Conservation (phyloP, 163 green algal species). For the Volvox carteri region DNA sequence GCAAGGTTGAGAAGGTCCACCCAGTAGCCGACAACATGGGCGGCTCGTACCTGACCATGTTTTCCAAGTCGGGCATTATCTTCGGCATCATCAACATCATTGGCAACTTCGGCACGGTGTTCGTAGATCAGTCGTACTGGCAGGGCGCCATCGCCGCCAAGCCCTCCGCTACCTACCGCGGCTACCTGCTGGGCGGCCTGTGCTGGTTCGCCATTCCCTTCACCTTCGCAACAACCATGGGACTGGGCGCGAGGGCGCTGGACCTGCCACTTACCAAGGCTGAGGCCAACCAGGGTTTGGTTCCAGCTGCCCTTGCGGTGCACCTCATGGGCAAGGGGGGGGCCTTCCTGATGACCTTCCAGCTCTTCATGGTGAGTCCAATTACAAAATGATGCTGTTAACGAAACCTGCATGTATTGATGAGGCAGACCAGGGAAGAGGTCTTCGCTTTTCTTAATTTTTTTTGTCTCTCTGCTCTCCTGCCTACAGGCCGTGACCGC, state of each 20-base stretch:
- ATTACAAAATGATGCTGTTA: not conserved
- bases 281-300: constrained; percentile 82
- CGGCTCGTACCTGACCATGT: constrained; percentile 92
- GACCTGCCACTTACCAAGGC: constrained; percentile 86
- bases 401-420: not conserved
- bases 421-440: not conserved
- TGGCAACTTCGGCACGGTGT: constrained; percentile 87
- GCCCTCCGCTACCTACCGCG: constrained; percentile 91
- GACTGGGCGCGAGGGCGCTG: constrained; percentile 87
- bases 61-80: constrained; percentile 87
- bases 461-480: too few relatives aligned
- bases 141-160: constrained; percentile 93
- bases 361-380: constrained; percentile 72
- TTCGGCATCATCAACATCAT: constrained; percentile 99
- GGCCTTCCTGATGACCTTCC: constrained; percentile 80
- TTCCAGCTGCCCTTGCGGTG: constrained; percentile 84
- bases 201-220: constrained; percentile 97
- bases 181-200: constrained; percentile 91
- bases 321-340: constrained; percentile 90
- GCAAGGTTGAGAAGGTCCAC: constrained; percentile 24
- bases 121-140: constrained; percentile 91
- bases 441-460: not conserved
- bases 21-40: constrained; percentile 83
- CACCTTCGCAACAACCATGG: constrained; percentile 86
- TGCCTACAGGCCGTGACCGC: constrained; percentile 85